Conservation (phyloP, 768 basidiomycete genomes). For the Boletus subcaerulescens region DNA sequence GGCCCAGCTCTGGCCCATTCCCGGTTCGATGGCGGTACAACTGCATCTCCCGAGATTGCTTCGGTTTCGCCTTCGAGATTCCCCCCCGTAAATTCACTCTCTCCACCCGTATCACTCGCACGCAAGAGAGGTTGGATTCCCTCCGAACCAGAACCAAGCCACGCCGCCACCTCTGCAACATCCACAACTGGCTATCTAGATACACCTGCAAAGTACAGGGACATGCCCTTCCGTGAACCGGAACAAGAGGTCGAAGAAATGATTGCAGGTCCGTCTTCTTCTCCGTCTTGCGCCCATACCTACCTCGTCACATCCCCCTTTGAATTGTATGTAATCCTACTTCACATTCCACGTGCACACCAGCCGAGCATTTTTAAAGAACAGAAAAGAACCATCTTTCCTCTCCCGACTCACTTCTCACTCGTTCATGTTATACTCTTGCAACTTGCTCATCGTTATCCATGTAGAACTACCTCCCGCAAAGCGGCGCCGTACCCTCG, state of each 20-base stretch:
- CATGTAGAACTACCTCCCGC: conserved; percentile 72
- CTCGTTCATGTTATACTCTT: conserved; percentile 32
- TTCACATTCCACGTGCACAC: conserved; percentile 15
- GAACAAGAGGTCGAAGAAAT: conserved; percentile 45
- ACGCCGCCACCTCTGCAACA: conserved; percentile 47
- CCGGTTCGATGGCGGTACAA: conserved; percentile 27
- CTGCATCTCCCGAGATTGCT: conserved; percentile 4
- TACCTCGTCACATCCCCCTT: conserved; percentile 2
- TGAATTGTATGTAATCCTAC: conserved; percentile 24
- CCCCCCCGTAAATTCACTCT: conserved; percentile 15
- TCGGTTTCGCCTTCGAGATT: conserved; percentile 20
- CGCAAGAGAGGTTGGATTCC: conserved; percentile 77
- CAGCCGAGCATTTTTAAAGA: conserved; percentile 9
- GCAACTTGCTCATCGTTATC: conserved; percentile 43
- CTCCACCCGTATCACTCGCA: conserved; percentile 40
- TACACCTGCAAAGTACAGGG: conserved; percentile 61
- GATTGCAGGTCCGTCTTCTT: conserved; percentile 40
- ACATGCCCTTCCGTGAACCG: conserved; percentile 29
- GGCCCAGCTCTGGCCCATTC: conserved; percentile 15
- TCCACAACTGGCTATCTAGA: conserved; percentile 66
- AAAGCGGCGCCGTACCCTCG: conserved; percentile 78
- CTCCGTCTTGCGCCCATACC: conserved; percentile 24
- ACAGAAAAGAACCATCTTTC: conserved; percentile 14
- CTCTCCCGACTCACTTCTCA: conserved; percentile 8
- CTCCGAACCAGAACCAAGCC: conserved; percentile 52